phyloP scores from a whole-genome alignment of 176 grass and related monocot species.

The Lolium multiflorum region DNA sequence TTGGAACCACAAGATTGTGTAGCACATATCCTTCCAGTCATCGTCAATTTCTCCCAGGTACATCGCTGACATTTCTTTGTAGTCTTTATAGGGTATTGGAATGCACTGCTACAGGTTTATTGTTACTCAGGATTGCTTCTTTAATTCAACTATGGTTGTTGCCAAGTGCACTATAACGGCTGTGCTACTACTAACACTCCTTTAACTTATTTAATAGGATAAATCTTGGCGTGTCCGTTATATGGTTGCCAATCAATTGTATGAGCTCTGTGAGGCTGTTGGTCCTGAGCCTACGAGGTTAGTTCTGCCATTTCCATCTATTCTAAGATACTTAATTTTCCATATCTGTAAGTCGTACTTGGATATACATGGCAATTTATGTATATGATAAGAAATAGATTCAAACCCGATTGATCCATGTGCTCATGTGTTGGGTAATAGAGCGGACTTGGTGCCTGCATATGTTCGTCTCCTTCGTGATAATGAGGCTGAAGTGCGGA shows the following conservation, averaged over 20 bases:
- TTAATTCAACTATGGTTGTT: constrained; percentile 4
- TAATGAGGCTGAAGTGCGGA: constrained; percentile 97
- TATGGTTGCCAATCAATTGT: constrained; percentile 97
- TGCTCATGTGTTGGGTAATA: constrained; percentile 45
- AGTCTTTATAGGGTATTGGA: not conserved
- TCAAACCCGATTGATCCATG: constrained; percentile 17
- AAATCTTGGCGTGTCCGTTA: constrained; percentile 99
- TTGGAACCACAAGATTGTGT: constrained; percentile 94
- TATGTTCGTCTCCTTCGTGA: constrained; percentile 96
- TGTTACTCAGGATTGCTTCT: not conserved
- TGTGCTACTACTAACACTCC: constrained; percentile 12
- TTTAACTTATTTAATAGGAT: constrained; percentile 58
- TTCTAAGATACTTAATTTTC: not conserved
- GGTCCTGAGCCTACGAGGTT: constrained; percentile 87
- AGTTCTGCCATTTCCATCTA: not conserved
- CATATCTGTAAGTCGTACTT: not conserved
- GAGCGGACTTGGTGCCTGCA: constrained; percentile 77
- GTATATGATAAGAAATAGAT: constrained; percentile 9
- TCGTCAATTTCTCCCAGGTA: constrained; percentile 94
- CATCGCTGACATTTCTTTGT: not conserved
- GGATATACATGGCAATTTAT: not conserved
- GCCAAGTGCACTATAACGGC: not conserved
- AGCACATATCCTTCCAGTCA: constrained; percentile 85
- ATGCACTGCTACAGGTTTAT: constrained; percentile 11
- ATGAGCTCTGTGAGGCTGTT: constrained; percentile 93